Base-by-base conservation (phyloP, 768 basidiomycete genomes). In the Crucibulum laeve region DNA sequence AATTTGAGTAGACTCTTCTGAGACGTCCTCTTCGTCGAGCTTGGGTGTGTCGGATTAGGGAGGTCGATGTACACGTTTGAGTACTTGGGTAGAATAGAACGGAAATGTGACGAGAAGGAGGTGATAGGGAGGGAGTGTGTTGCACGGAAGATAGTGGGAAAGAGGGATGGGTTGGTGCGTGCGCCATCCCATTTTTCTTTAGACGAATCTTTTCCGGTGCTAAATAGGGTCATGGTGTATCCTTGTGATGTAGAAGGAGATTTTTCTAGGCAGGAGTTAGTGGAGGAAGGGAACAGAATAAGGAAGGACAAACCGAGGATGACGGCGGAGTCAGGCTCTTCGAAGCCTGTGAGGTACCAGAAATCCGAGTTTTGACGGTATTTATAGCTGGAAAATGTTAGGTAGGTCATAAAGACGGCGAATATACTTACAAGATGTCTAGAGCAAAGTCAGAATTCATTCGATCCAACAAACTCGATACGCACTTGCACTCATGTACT, bases 171-270 rank as follows among this genome's bases (percentile, higher is more conserved):
- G 36, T 5, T 54, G 15, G 51, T 80, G 79, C 77, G 75, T 26
- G 91, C 82, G 8, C 96, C 96, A 33, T 95, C 90, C 96, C 96
- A 99, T 52, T 88, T 81, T 58, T 92, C 91, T 53, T 86, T 84
- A 13, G 73, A 69, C 0, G 78, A 55, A 56, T 94, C 82, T 47
- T 80, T 87, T 13, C 88, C 87, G 1, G 73, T 65, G 24, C 82
- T 84, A 58, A 96, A 98, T 25, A 98, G 60, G 0, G 84, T 83
- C 87, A 94, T 92, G 42, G 71, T 74, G 63, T 94, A 97, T 0
- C 92, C 93, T 52, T 19, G 28, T 32, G 10, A 80, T 74, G 0
- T 82, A 66, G 4, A 74, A 75, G 1, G 84, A 79, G 25, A 69
- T 73, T 53, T 88, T 89, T 61, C 91, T 88, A 89, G 53, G 4